These are phyloP conservation scores for Herpotrichia juniperi DNA, from an alignment of 2,329 filamentous ascomycete species.

Conservation along the genomic window DNA sequence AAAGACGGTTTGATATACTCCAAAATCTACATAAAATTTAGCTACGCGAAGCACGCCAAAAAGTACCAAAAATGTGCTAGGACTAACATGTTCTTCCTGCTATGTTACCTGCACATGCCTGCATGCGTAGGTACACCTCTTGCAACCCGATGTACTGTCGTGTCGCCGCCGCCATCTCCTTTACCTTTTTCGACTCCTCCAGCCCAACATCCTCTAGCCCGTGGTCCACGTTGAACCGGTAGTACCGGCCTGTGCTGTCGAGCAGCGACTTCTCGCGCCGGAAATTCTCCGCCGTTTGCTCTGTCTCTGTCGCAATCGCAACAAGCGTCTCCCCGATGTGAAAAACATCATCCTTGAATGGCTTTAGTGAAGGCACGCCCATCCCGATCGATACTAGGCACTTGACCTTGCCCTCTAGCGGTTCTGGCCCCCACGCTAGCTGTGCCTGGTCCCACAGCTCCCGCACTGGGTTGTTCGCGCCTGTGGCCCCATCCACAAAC, in stretches of 20 bases:
- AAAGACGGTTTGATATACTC: conserved; percentile 14
- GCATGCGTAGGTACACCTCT: conserved; percentile 24
- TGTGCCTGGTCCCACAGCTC: conserved; percentile 39
- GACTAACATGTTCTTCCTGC: conserved; percentile 18
- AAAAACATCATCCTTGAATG: conserved; percentile 9
- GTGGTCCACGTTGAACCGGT: conserved; percentile 53
- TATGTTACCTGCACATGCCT: conserved; percentile 23
- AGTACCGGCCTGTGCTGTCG: conserved; percentile 44
- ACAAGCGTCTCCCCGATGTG: conserved; percentile 25
- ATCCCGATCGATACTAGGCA: conserved; percentile 44
- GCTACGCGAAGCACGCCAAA: conserved; percentile 5
- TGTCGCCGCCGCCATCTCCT: conserved; percentile 27
- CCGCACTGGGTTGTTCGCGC: conserved; percentile 53
- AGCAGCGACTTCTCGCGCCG: conserved; percentile 35
- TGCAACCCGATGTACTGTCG: conserved; percentile 22
- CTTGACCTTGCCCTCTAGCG: conserved; percentile 25
- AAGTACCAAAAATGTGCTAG: not conserved
- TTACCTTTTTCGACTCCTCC: conserved; percentile 38
- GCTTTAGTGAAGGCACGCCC: conserved; percentile 8
- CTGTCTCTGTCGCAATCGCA: conserved; percentile 47
- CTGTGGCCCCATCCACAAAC: conserved; percentile 49
- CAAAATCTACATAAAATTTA: conserved; percentile 11
- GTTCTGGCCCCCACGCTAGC: conserved; percentile 39
- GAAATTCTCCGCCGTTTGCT: conserved; percentile 49
- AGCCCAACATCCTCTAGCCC: conserved; percentile 51